These are phyloP conservation scores for Plasmodium knowlesi DNA, from an alignment of 169 alveolate genomes.

Conservation along the genomic window DNA sequence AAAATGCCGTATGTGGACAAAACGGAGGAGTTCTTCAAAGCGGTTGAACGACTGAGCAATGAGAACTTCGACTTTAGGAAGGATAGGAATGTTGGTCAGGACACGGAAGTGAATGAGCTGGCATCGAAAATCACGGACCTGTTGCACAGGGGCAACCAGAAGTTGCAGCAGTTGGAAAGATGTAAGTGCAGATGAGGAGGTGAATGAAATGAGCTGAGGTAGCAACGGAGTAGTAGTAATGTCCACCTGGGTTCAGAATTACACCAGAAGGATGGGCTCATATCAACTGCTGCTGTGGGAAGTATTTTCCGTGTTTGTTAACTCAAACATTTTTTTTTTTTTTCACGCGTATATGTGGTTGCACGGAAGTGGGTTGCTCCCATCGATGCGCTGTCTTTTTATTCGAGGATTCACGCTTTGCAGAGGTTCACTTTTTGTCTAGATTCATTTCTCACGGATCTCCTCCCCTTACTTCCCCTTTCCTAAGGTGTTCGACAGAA, in stretches of 20 bases:
- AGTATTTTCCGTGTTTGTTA: background rate
- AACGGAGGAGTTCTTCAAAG: slow-evolving; percentile 63
- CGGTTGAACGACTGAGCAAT: slow-evolving; percentile 28
- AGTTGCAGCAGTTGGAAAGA: slow-evolving; percentile 75
- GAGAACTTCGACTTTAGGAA: slow-evolving; percentile 38
- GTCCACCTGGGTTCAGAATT: background rate
- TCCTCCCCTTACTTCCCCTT: background rate
- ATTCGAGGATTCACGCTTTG: no score
- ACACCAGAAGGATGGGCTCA: background rate
- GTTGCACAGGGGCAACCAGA: slow-evolving; percentile 75
- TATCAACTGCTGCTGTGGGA: background rate
- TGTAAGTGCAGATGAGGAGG: background rate
- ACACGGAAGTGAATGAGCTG: slow-evolving; percentile 74
- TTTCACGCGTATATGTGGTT: background rate
- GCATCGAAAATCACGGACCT: slow-evolving; percentile 79
- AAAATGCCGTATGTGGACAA: slow-evolving; percentile 70
- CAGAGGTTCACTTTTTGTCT: background rate
- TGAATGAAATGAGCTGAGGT: background rate
- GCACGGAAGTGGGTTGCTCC: background rate
- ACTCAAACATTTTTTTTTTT: background rate
- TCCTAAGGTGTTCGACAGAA: slow-evolving; percentile 71
- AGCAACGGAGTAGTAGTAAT: background rate
- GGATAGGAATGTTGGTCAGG: slow-evolving; percentile 39
- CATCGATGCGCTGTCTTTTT: background rate
- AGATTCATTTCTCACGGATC: background rate